phyloP scores from a whole-genome alignment of 805 yeast species.

The Metschnikowia continentalis region DNA sequence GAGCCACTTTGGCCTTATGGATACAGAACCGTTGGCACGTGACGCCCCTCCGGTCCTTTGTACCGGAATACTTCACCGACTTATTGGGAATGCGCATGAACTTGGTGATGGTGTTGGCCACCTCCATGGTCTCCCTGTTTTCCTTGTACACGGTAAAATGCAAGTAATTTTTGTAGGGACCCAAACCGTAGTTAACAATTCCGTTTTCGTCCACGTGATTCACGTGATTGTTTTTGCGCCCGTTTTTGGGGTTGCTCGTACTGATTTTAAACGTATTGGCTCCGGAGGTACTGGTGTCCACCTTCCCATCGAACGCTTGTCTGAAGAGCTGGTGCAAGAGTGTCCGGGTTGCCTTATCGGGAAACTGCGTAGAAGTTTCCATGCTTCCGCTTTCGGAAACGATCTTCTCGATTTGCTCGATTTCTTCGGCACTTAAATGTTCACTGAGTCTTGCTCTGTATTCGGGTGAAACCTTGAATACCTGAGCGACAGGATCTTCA shows the following conservation, averaged over 20 bases:
- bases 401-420: slow-evolving; percentile 51
- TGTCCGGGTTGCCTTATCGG: slow-evolving; percentile 72
- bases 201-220: slow-evolving; percentile 46
- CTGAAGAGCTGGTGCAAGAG: slow-evolving; percentile 73
- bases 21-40: slow-evolving; percentile 82
- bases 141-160: slow-evolving; percentile 86
- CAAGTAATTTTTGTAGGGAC: slow-evolving; percentile 62
- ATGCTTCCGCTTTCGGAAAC: slow-evolving; percentile 51
- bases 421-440: slow-evolving; percentile 57
- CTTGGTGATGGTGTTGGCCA: slow-evolving; percentile 68
- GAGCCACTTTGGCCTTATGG: slow-evolving; percentile 62
- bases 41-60: slow-evolving; percentile 94
- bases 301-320: slow-evolving; percentile 62
- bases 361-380: slow-evolving; percentile 53
- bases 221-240: slow-evolving; percentile 37
- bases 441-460: slow-evolving; percentile 46
- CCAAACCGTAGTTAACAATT: slow-evolving; percentile 66
- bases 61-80: slow-evolving; percentile 80
- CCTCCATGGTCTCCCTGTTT: slow-evolving; percentile 97
- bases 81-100: slow-evolving; percentile 72
- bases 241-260: slow-evolving; percentile 37
- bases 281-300: slow-evolving; percentile 77
- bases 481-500: no score
- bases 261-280: slow-evolving; percentile 63
- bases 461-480: slow-evolving; percentile 19